Evolutionary conservation across 2,329 filamentous ascomycete genomes (phyloP), one percentile per base, ranked within the genome.

Genomic region (Phialophora chinensis): DNA sequence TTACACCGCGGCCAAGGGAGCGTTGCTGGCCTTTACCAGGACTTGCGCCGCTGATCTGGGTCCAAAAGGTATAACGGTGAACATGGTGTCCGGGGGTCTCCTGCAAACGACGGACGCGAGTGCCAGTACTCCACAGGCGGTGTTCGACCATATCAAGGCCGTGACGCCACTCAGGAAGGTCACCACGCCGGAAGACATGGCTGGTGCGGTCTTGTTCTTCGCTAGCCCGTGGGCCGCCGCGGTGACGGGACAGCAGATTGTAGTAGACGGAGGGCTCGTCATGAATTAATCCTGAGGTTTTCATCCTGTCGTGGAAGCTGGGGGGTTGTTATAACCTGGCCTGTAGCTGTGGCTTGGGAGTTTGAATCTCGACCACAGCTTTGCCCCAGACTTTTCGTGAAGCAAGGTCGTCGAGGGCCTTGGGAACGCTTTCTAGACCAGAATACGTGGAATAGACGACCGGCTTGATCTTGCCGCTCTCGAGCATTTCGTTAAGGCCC

Each of bases 331-430:
- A 69, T 54, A 67, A 31, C 35, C 53, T 69, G 29, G 68, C 35
- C 12, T 72, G 38, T n/a, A 44, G 38, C 38, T 72, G 23, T 42
- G 27, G 4, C n/a, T 5, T 23, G 25, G 61, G 35, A 2, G 52
- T n/a, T 7, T 74, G 72, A 20, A 84, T 75, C 50, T 76, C 78
- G n/a, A 88, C 75, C 0, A 88, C 79, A 5, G 85, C 84, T 71
- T 88, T 87, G 2, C 86, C 86, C 77, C 82, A 86, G 10, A 85
- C 78, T 71, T 80, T 85, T 44, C 83, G 78, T 7, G 76, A 73
- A 3, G 78, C 77, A 20, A 88, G 75, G 69, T 87, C 85, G 49
- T 80, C 76, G 71, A 88, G 75, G 4, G 86, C 86, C 17, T 74
- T 73, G 0, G 80, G 78, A 1, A 87, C 80, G 65, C 80, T 80